Evolutionary conservation across 768 basidiomycete genomes (phyloP).

Genomic region (Mycena galericulata): DNA sequence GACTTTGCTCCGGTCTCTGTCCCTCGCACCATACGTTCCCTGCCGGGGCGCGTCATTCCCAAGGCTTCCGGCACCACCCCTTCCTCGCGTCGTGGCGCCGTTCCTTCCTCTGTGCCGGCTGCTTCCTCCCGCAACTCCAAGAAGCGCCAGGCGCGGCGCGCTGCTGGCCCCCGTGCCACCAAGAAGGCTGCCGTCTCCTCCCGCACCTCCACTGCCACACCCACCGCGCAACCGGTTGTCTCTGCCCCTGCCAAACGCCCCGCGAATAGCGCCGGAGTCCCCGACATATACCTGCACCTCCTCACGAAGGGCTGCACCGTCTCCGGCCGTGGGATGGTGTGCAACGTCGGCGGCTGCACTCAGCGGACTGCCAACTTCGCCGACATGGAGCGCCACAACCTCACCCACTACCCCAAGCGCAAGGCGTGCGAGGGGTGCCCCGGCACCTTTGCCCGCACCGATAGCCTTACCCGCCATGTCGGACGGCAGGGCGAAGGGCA

Average conservation of each 20-base stretch:
- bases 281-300: background rate
- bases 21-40: background rate
- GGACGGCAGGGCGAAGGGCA: background rate
- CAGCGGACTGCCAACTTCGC: background rate
- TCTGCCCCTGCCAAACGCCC: too few relatives aligned
- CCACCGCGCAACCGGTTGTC: too few relatives aligned
- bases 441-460: background rate
- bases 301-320: background rate
- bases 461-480: background rate
- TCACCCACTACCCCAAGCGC: background rate
- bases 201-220: too few relatives aligned
- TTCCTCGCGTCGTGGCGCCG: background rate
- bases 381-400: constrained; percentile 5
- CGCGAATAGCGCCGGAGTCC: too few relatives aligned
- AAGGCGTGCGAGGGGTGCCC: background rate
- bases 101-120: background rate
- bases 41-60: background rate
- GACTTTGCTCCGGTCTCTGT: too few relatives aligned
- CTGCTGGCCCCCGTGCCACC: background rate
- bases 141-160: background rate
- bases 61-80: background rate
- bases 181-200: background rate
- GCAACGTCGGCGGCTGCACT: constrained; percentile 7
- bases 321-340: background rate
- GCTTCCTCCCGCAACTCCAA: background rate